These are phyloP conservation scores for Clausena lansium DNA, from an alignment of 345 rosid species.

Conservation along the genomic window DNA sequence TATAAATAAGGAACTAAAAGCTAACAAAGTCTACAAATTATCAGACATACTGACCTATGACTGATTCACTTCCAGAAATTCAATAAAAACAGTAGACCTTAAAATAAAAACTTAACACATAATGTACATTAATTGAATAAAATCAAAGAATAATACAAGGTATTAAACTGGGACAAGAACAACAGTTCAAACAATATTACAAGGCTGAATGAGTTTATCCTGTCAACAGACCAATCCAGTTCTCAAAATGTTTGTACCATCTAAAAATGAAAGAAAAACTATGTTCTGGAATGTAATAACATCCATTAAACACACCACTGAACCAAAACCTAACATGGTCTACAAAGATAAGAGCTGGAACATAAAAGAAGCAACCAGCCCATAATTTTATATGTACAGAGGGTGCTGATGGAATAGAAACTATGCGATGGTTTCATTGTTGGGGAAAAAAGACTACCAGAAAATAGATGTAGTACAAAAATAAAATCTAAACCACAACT, in stretches of 20 bases:
- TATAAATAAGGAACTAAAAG: background rate
- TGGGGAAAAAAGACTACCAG: background rate
- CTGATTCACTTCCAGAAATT: background rate
- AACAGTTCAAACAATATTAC: background rate
- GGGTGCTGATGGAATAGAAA: background rate
- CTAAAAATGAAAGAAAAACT: background rate
- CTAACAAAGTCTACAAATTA: background rate
- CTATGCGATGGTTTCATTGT: background rate
- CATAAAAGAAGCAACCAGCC: background rate
- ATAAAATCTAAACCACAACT: background rate
- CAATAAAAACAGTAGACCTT: background rate
- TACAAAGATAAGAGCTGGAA: background rate
- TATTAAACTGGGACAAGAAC: background rate
- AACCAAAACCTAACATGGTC: background rate
- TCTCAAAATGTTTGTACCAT: background rate
- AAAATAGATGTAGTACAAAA: background rate
- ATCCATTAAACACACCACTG: background rate
- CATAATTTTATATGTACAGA: background rate
- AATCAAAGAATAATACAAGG: background rate
- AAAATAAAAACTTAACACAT: background rate
- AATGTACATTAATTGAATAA: background rate
- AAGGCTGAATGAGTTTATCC: background rate
- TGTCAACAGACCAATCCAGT: background rate
- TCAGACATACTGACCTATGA: no score
- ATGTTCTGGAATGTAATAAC: no score